phyloP scores from a whole-genome alignment of 2,329 filamentous ascomycete species.

The Ophiocordyceps camponoti-rufipedis region DNA sequence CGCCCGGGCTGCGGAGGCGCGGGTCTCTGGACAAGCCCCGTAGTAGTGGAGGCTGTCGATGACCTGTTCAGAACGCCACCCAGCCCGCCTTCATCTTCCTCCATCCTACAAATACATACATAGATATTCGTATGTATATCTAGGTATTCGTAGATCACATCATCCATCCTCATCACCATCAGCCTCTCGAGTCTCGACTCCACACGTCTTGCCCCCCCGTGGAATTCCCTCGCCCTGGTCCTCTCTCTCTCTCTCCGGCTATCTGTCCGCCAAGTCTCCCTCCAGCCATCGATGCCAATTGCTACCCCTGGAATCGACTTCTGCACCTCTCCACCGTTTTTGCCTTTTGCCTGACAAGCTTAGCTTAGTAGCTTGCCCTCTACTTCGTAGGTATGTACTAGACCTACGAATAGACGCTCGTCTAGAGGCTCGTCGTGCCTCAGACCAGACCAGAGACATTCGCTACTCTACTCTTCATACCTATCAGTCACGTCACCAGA shows the following conservation, averaged over 20 bases:
- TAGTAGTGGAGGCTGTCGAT: too few species aligned
- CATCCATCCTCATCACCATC: neutral
- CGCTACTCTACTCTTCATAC: neutral
- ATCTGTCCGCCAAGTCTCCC: neutral
- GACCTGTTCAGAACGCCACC: too few species aligned
- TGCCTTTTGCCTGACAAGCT: neutral
- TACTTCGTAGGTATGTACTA: too few species aligned
- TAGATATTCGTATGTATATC: neutral
- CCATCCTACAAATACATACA: neutral
- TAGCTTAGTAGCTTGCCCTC: too few species aligned
- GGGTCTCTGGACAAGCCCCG: too few species aligned
- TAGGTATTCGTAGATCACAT: neutral
- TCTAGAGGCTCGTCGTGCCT: neutral
- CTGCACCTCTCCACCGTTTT: neutral
- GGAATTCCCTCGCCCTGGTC: neutral
- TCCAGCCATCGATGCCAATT: neutral
- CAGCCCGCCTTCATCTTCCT: too few species aligned
- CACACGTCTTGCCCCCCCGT: neutral
- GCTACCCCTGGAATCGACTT: neutral
- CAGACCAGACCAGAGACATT: neutral
- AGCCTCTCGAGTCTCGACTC: too few species aligned
- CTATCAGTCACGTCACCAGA: neutral
- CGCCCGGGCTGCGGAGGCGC: too few species aligned
- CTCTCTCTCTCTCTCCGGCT: neutral
- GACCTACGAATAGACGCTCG: too few species aligned